phyloP scores from a whole-genome alignment of 2,329 filamentous ascomycete genomes.

The Fusarium mexicanum region DNA sequence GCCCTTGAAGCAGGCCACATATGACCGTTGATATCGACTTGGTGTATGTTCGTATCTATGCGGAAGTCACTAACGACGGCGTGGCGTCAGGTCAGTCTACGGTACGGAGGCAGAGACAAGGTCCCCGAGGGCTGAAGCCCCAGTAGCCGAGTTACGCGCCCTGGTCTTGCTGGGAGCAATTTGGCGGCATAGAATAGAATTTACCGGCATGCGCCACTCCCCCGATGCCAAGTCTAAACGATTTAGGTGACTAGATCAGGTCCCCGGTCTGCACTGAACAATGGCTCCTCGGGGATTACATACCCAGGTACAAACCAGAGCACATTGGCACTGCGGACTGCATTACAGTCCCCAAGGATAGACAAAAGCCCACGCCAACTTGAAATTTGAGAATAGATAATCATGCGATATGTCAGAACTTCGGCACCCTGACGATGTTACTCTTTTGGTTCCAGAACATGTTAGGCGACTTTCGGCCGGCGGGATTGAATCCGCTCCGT shows the following conservation, averaged over 20 bases:
- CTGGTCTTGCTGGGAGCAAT: neutral
- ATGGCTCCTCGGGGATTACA: fast-evolving
- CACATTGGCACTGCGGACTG: neutral
- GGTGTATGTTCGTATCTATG: neutral
- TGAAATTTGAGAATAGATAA: neutral
- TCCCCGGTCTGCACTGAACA: neutral
- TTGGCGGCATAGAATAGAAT: neutral
- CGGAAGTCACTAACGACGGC: neutral
- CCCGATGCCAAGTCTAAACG: neutral
- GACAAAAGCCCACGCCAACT: neutral
- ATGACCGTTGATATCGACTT: neutral
- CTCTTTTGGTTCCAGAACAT: neutral
- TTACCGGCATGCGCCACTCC: neutral
- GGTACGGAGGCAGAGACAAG: neutral
- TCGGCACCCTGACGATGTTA: neutral
- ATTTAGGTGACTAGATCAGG: neutral
- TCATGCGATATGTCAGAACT: no score
- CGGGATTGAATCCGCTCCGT: neutral
- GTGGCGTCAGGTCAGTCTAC: neutral
- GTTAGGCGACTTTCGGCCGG: neutral
- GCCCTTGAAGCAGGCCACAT: neutral
- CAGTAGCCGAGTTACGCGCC: neutral
- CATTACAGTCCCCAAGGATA: neutral
- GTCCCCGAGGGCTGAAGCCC: neutral
- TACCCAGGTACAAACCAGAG: neutral